Evolutionary conservation across 345 rosid species (phyloP).

Genomic region (Gossypium stocksii): DNA sequence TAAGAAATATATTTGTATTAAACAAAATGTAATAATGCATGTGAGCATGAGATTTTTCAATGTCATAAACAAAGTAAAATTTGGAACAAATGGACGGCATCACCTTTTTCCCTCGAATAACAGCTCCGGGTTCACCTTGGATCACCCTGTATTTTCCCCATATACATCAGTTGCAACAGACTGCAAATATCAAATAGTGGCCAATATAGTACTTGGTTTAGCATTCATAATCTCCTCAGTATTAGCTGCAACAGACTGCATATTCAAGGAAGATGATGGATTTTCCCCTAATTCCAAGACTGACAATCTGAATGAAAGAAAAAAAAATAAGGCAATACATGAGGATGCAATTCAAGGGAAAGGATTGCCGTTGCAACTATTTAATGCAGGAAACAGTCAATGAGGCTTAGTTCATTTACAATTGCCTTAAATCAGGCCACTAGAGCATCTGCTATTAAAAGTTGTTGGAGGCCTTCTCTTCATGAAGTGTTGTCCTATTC

Average conservation of each 20-base stretch:
- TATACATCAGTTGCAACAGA: too few relatives aligned
- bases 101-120: constrained; percentile 91
- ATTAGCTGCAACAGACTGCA: constrained; percentile 27
- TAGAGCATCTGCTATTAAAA: constrained; percentile 34
- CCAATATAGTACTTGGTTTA: constrained; percentile 37
- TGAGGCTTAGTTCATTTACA: constrained; percentile 33
- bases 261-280: constrained; percentile 26
- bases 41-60: not conserved
- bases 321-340: constrained; percentile 1
- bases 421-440: constrained; percentile 46
- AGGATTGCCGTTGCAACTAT: not conserved
- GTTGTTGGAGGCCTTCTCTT: constrained; percentile 30
- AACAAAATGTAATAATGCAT: too few relatives aligned
- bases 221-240: constrained; percentile 22
- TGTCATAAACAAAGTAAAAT: constrained; percentile 2
- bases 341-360: constrained; percentile 13
- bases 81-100: not conserved
- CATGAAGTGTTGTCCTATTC: constrained; percentile 25
- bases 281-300: constrained; percentile 31
- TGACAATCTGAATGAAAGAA: constrained; percentile 35
- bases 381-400: not conserved
- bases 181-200: too few relatives aligned
- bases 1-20: not conserved
- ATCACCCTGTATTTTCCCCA: constrained; percentile 82
- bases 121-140: constrained; percentile 83